Evolutionary conservation across 1,284 basidiomycete species (phyloP).

Genomic region (Malassezia sp.): DNA sequence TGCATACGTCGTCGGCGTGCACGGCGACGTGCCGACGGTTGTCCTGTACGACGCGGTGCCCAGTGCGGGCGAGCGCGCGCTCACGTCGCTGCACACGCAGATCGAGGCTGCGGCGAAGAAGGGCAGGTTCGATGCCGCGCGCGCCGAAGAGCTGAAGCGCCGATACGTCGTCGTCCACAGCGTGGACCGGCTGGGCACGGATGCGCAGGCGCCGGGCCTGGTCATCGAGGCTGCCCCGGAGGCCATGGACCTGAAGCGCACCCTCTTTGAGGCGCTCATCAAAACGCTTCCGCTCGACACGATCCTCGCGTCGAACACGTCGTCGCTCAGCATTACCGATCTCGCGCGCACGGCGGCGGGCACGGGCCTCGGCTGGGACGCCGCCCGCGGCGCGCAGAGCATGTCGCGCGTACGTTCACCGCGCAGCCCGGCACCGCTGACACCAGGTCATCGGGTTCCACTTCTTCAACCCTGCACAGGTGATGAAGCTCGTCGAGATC

Average conservation of each 20-base stretch:
- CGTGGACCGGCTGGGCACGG: conserved; percentile 51
- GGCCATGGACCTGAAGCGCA: conserved; percentile 65
- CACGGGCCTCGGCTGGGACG: conserved; percentile 29
- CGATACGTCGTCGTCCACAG: conserved; percentile 59
- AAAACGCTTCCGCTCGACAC: conserved; percentile 60
- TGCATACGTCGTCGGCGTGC: conserved; percentile 62
- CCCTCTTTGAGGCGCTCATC: conserved; percentile 64
- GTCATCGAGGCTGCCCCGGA: conserved; percentile 91
- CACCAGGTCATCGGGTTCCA: conserved; percentile 56
- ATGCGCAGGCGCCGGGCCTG: conserved; percentile 61
- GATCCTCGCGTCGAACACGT: conserved; percentile 85
- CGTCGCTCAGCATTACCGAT: conserved; percentile 85
- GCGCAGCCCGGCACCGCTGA: too few species aligned
- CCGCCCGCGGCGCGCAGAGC: conserved; percentile 24
- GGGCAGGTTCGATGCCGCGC: too few species aligned
- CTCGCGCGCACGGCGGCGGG: conserved; percentile 57
- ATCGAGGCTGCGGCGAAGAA: conserved; percentile 79
- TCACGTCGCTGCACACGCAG: conserved; percentile 59
- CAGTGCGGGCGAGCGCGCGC: conserved; percentile 36
- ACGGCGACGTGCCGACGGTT: conserved; percentile 22
- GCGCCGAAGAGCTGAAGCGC: too few species aligned
- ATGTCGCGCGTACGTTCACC: conserved; percentile 20
- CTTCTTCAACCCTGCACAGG: conserved; percentile 70
- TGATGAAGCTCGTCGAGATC: conserved; percentile 78
- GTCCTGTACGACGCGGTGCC: conserved; percentile 24